Conservation (phyloP, 495 filamentous ascomycete species). For the Xylaria curta region DNA sequence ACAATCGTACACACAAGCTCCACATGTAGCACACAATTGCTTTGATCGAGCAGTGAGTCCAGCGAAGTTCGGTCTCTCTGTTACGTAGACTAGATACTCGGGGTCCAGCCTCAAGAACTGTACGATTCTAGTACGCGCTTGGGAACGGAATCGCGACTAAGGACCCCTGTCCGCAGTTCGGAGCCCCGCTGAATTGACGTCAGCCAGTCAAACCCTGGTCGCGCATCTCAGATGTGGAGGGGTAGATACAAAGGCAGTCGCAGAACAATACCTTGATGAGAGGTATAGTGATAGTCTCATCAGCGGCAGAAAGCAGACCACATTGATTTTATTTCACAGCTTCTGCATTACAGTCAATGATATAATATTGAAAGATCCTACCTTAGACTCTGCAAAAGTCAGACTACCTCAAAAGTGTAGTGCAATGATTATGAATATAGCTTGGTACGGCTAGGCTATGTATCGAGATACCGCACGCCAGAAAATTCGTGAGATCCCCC, state of each 20-base stretch:
- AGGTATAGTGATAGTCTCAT: neutral
- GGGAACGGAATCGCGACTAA: slow-evolving; percentile 3
- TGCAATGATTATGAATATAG: neutral
- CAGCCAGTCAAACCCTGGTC: slow-evolving; percentile 9
- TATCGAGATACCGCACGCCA: neutral
- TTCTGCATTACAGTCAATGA: neutral
- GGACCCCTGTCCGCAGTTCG: neutral
- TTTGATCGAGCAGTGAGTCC: neutral
- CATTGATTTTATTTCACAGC: neutral
- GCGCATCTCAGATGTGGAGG: slow-evolving; percentile 12
- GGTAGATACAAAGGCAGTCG: slow-evolving; percentile 5
- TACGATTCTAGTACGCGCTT: neutral
- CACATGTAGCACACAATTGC: neutral
- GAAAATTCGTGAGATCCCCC: slow-evolving; percentile 21
- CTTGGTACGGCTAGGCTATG: neutral
- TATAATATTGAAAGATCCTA: neutral
- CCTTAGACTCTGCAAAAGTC: neutral
- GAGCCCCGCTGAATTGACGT: slow-evolving; percentile 21
- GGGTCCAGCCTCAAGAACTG: neutral
- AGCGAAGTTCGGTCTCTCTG: neutral
- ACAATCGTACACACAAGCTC: neutral
- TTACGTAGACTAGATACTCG: neutral
- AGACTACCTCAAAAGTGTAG: neutral
- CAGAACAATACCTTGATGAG: slow-evolving; percentile 6
- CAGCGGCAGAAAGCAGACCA: neutral